Conservation (phyloP, 75 land plant species). For the Pinus albicaulis region DNA sequence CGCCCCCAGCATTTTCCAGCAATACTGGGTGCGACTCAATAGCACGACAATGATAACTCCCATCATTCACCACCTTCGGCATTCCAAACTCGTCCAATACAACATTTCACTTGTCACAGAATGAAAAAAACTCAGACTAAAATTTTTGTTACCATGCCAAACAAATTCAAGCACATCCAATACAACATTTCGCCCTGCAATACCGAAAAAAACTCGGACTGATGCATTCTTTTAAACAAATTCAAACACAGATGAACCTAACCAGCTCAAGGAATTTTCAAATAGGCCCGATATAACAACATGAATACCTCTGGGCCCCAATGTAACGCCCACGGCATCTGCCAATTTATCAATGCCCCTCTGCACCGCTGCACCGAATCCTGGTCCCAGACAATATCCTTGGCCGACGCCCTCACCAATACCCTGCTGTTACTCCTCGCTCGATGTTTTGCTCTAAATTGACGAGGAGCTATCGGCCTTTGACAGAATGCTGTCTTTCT, state of each 20-base stretch:
- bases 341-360: slow-evolving; percentile 87
- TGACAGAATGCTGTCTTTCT: neutral
- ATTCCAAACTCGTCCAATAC: slow-evolving; percentile 79
- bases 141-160: neutral
- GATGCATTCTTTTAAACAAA: neutral
- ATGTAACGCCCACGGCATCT: slow-evolving; percentile 84
- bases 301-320: slow-evolving; percentile 77
- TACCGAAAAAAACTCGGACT: neutral
- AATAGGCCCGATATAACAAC: neutral
- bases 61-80: slow-evolving; percentile 87
- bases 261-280: neutral
- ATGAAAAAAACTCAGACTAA: neutral
- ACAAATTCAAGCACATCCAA: neutral
- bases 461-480: neutral
- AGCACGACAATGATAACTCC: slow-evolving; percentile 88
- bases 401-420: slow-evolving; percentile 67
- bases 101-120: slow-evolving; percentile 82
- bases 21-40: slow-evolving; percentile 82
- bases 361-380: slow-evolving; percentile 75
- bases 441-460: neutral
- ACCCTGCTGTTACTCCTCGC: slow-evolving; percentile 12
- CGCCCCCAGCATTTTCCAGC: slow-evolving; percentile 95
- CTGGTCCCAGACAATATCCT: slow-evolving; percentile 87
- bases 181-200: slow-evolving; percentile 76
- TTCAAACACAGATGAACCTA: neutral